Base-by-base conservation (phyloP, 495 filamentous ascomycete species). In the Oidiodendron maius region DNA sequence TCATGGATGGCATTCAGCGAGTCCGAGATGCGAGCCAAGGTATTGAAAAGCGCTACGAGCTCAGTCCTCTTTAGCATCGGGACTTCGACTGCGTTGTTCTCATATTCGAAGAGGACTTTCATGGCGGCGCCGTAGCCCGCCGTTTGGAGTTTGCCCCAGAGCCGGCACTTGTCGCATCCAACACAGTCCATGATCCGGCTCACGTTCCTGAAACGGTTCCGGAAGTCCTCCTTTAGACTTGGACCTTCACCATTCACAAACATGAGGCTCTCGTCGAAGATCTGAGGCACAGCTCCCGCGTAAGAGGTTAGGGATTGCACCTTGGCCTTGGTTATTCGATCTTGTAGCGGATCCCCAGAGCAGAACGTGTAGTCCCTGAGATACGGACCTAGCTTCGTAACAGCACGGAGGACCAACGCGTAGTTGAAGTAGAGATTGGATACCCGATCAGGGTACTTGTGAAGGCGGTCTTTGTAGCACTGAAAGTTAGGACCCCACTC, bases 391-490 rank as follows among this genome's bases (percentile, higher is more conserved):
- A 97, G 79, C 65, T 98, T 98, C 17, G 84, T 82, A 44, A 96
- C 75, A 16, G 93, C 93, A 53, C 93, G 89, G 6, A 90, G 81
- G 17, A 98, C 74, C 23, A 98, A 76, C 0, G 93, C 93, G 62
- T 96, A 98, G 75, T 98, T 96, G 73, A 98, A 98, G 70, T 97
- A 98, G 49, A 97, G 78, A 64, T 98, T 98, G 46, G 91, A 91
- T 60, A 96, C 84, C 44, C 90, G 86, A 53, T 98, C 93, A 0
- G 91, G 90, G 57, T 88, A 80, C 6, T 73, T 72, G 59, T 93
- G 83, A 15, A 98, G 77, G 11, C 93, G 84, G 16, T 81, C 71
- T 62, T 85, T 81, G 75, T 93, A 98, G 74, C 93, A 98, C 57
- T 77, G 73, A 25, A 95, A 68, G 57, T 98, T 98, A 12, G 93